Evolutionary conservation across 768 basidiomycete species (phyloP).

Genomic region (Hypholoma sublateritium): DNA sequence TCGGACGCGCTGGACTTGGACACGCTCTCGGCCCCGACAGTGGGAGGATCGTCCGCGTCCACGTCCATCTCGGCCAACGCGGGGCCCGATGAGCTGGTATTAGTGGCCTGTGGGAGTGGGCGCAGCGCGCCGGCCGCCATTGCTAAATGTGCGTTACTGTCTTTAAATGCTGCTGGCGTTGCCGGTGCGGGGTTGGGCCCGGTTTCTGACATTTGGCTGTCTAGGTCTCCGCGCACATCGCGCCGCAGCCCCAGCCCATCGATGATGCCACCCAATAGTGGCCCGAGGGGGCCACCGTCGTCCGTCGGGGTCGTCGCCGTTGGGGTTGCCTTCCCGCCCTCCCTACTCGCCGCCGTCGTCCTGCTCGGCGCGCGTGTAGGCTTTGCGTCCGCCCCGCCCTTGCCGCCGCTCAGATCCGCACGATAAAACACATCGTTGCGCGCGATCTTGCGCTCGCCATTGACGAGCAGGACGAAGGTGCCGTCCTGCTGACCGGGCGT

Average conservation of each 20-base stretch:
- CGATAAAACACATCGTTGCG: constrained; percentile 66
- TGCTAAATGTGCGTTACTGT: neutral
- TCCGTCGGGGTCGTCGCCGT: constrained; percentile 12
- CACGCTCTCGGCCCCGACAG: constrained; percentile 8
- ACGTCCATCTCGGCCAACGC: neutral
- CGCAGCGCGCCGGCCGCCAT: neutral
- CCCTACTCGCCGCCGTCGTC: constrained; percentile 8
- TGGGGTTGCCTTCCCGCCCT: constrained; percentile 10
- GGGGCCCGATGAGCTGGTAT: neutral
- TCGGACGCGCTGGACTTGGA: constrained; percentile 12
- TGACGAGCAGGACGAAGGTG: constrained; percentile 59
- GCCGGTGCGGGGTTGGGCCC: neutral
- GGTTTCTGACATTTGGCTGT: neutral
- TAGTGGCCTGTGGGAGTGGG: neutral
- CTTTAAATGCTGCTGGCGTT: neutral
- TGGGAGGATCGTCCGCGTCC: neutral
- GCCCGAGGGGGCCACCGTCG: constrained; percentile 18
- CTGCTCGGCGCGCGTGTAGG: constrained; percentile 9
- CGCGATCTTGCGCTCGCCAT: constrained; percentile 54
- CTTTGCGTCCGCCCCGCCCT: constrained; percentile 3
- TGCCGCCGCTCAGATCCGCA: constrained; percentile 23
- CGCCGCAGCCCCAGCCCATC: constrained; percentile 10
- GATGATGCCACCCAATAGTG: constrained; percentile 19
- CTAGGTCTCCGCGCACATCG: neutral
- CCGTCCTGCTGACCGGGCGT: constrained; percentile 74